phyloP scores from a whole-genome alignment of 2,329 filamentous ascomycete genomes.

The Rachicladosporium sp. region DNA sequence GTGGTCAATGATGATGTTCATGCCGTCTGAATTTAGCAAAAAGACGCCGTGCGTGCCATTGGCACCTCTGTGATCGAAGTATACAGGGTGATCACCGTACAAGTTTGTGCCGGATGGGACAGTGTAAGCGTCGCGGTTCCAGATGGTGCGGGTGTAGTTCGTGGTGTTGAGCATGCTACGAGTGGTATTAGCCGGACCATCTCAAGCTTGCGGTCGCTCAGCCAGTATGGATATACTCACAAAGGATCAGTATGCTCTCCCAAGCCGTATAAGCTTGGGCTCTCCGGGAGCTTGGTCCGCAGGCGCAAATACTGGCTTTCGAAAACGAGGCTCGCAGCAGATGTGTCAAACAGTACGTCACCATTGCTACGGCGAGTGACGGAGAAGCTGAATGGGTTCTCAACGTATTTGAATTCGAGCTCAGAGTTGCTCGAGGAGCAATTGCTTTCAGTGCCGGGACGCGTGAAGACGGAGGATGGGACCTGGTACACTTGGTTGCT shows the following conservation, averaged over 20 bases:
- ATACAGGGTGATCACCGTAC: conserved; percentile 64
- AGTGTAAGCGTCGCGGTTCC: conserved; percentile 53
- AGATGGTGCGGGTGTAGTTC: conserved; percentile 58
- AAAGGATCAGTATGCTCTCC: conserved; percentile 62
- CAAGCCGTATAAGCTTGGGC: conserved; percentile 62
- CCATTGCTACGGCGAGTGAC: conserved; percentile 46
- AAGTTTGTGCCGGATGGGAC: conserved; percentile 52
- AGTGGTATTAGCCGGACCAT: too few species aligned
- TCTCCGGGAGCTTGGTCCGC: conserved; percentile 54
- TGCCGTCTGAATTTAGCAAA: conserved; percentile 58
- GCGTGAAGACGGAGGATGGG: conserved; percentile 54
- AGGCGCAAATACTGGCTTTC: conserved; percentile 67
- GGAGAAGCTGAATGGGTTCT: conserved; percentile 55
- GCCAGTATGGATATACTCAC: conserved; percentile 8
- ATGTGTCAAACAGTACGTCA: conserved; percentile 58
- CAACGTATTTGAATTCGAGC: conserved; percentile 42
- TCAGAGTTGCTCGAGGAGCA: conserved; percentile 31
- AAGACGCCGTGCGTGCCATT: conserved; percentile 53
- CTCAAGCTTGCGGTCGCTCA: conserved; percentile 4
- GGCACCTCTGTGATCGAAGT: conserved; percentile 54
- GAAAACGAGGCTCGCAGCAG: conserved; percentile 55
- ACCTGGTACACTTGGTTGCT: conserved; percentile 63
- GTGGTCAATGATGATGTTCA: conserved; percentile 65
- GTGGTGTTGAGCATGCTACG: conserved; percentile 58
- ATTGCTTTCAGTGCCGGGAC: conserved; percentile 32